These are phyloP conservation scores for Calocera viscosa DNA, from an alignment of 768 basidiomycete genomes.

Conservation along the genomic window DNA sequence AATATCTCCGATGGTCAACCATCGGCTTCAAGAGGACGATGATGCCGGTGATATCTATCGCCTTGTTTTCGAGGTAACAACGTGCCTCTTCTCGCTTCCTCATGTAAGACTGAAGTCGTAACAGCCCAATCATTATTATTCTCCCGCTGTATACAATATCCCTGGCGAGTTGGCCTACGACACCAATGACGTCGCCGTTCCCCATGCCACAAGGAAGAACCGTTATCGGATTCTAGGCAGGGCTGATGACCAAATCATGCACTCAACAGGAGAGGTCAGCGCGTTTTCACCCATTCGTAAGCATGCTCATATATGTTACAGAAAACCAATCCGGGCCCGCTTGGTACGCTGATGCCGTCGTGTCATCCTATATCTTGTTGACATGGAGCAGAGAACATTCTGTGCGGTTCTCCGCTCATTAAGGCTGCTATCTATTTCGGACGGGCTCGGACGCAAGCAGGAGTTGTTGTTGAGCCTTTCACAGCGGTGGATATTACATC, in stretches of 20 bases:
- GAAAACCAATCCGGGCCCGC: conserved; percentile 20
- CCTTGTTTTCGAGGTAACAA: neutral
- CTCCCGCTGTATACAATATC: neutral
- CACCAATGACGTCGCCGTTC: conserved; percentile 33
- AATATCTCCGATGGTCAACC: neutral
- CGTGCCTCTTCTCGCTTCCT: neutral
- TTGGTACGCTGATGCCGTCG: neutral
- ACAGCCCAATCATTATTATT: neutral
- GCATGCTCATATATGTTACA: neutral
- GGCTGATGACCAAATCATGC: conserved; percentile 37
- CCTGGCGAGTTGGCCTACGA: conserved; percentile 23
- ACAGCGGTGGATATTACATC: conserved; percentile 8
- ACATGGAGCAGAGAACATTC: conserved; percentile 25
- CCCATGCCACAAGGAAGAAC: conserved; percentile 30
- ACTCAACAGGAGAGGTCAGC: conserved; percentile 23
- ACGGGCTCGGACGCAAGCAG: conserved; percentile 28
- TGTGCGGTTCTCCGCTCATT: conserved; percentile 28
- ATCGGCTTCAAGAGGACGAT: neutral
- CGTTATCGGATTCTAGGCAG: conserved; percentile 34
- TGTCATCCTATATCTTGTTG: neutral
- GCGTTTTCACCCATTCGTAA: neutral
- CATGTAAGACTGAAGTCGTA: neutral
- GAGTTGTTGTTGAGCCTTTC: conserved; percentile 32
- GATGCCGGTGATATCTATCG: neutral
- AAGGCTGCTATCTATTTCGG: conserved; percentile 32